Evolutionary conservation across 805 yeast genomes (phyloP).

Genomic region (Lipomyces yamadae): DNA sequence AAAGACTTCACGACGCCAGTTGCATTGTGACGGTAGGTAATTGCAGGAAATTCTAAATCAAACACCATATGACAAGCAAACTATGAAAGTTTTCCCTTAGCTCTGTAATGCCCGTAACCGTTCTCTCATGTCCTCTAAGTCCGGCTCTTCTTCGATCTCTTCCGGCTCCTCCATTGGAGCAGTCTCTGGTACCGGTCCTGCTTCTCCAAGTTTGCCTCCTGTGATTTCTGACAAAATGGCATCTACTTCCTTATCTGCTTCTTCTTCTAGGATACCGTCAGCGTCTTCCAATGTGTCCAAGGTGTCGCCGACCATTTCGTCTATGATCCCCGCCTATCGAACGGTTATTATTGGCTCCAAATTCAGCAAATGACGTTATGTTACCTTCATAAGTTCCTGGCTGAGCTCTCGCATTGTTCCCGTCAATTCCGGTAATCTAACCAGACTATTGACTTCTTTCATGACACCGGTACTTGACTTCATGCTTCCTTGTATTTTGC

Average conservation of each 20-base stretch:
- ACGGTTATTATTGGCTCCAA: background rate
- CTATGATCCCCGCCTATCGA: constrained; percentile 62
- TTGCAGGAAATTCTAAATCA: constrained; percentile 11
- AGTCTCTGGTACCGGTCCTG: constrained; percentile 47
- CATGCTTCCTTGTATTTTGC: constrained; percentile 80
- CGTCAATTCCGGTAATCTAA: constrained; percentile 76
- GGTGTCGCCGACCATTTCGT: constrained; percentile 93
- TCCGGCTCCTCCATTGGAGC: constrained; percentile 48
- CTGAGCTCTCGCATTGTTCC: constrained; percentile 85
- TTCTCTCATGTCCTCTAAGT: constrained; percentile 85
- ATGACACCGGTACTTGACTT: constrained; percentile 76
- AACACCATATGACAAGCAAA: constrained; percentile 1
- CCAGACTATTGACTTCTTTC: constrained; percentile 83
- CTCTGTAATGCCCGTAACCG: constrained; percentile 82
- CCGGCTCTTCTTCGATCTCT: constrained; percentile 66
- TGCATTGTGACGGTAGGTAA: background rate
- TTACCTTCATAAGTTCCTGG: constrained; percentile 67
- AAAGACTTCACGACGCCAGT: background rate
- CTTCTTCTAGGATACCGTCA: constrained; percentile 65
- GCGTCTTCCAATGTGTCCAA: constrained; percentile 71
- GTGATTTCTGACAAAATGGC: constrained; percentile 59
- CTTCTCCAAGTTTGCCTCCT: constrained; percentile 50
- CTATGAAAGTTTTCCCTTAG: constrained; percentile 37
- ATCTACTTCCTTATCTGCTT: constrained; percentile 65
- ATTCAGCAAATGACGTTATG: background rate